Percentiles rank a stretch among this genome's conserved stretches.
phyloP scores from a whole-genome alignment of 1,284 basidiomycete genomes.

The Cutaneotrichosporon cutaneum region DNA sequence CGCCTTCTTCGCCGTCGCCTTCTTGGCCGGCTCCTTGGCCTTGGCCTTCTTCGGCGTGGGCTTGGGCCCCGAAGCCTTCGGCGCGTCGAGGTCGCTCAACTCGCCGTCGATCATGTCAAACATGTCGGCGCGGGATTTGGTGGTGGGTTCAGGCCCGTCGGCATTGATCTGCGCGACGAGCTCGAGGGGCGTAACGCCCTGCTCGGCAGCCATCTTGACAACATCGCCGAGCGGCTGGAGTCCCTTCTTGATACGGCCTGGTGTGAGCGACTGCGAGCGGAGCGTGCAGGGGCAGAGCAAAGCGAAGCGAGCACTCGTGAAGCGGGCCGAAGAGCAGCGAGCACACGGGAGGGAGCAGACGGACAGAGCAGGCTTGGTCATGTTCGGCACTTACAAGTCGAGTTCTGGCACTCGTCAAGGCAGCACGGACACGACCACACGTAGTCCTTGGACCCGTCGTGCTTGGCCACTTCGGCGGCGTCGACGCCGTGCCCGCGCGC shows the following conservation, averaged over 20 bases:
- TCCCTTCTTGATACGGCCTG: conserved; percentile 39
- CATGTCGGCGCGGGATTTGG: conserved; percentile 2
- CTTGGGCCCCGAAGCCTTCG: conserved; percentile 1
- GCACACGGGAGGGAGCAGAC: no score
- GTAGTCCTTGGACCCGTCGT: conserved; percentile 22
- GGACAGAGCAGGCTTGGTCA: not conserved
- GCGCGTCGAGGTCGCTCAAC: conserved; percentile 20
- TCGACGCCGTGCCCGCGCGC: conserved; percentile 4
- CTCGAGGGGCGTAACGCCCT: conserved; percentile 17
- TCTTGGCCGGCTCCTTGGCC: conserved; percentile 15
- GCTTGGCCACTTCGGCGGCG: conserved; percentile 12
- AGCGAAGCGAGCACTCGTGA: no score
- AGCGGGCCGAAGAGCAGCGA: no score
- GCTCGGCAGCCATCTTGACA: conserved; percentile 22
- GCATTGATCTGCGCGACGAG: conserved; percentile 14
- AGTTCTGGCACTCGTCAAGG: conserved; percentile 32
- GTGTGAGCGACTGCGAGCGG: not conserved
- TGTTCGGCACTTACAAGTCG: conserved; percentile 32
- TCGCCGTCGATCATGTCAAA: conserved; percentile 14
- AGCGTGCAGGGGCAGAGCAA: not conserved
- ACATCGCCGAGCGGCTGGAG: conserved; percentile 31
- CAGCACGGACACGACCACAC: conserved; percentile 39
- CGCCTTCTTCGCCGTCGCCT: conserved; percentile 10
- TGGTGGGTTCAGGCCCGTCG: conserved; percentile 3
- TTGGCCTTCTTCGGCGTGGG: conserved; percentile 10